A percentile compares a stretch with the other conserved stretches of the same genome.
phyloP scores from a whole-genome alignment of 306 rosid species.

The apple (Malus domestica) region DNA sequence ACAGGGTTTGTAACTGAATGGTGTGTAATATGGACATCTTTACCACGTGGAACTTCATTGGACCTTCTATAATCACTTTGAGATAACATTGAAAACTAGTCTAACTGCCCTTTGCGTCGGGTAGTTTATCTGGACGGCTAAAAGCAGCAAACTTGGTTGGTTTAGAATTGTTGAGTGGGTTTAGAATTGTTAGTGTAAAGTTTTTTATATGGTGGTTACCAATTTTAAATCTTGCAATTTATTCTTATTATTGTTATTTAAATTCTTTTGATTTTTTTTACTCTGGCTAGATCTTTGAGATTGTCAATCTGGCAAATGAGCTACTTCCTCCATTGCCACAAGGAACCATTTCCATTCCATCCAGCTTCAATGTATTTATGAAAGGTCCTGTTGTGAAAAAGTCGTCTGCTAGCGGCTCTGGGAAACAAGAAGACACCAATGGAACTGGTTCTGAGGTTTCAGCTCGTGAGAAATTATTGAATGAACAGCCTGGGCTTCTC shows the following conservation, averaged over 20 bases:
- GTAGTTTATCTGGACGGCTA: not conserved
- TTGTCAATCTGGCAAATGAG: constrained; percentile 93
- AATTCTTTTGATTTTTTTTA: not conserved
- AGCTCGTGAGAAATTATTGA: constrained; percentile 84
- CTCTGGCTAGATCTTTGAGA: constrained; percentile 71
- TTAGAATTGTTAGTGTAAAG: not conserved
- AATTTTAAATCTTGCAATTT: not conserved
- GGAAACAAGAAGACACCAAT: too few species aligned
- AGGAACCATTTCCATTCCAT: constrained; percentile 86
- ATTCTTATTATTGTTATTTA: not conserved
- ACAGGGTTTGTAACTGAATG: not conserved
- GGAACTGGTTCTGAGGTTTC: constrained; percentile 63
- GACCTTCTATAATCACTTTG: not conserved
- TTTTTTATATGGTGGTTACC: not conserved
- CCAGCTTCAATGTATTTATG: too few species aligned
- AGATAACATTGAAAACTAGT: not conserved
- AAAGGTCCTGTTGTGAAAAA: too few species aligned
- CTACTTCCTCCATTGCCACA: constrained; percentile 93
- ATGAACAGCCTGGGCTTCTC: constrained; percentile 88
- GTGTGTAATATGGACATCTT: not conserved
- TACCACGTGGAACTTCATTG: not conserved
- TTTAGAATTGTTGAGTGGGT: not conserved
- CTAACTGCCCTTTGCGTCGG: not conserved
- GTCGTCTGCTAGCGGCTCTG: too few species aligned
- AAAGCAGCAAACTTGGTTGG: not conserved